A percentile compares a stretch with the other conserved stretches of the same genome.
phyloP scores from a whole-genome alignment of 164 flowering plant species.

The Magnolia sinica region DNA sequence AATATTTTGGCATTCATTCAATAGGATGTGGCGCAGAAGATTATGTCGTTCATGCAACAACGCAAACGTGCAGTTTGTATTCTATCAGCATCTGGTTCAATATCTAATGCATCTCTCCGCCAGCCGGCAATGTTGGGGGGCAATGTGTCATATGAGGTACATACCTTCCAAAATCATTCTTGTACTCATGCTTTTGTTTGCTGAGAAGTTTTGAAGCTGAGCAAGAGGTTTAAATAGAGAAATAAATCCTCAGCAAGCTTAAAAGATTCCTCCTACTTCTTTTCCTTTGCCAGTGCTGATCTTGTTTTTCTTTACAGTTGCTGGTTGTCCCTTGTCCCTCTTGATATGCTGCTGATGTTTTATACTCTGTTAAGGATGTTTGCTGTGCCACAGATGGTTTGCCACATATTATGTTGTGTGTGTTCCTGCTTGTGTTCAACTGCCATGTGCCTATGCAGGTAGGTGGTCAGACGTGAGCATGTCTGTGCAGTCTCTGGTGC shows the following conservation, averaged over 20 bases:
- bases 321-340: neutral
- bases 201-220: neutral
- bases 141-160: constrained; percentile 75
- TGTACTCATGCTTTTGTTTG: neutral
- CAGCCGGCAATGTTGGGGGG: constrained; percentile 84
- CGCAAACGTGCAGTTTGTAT: constrained; percentile 75
- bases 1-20: constrained; percentile 10
- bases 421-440: too few species aligned
- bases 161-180: neutral
- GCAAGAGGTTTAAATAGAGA: neutral
- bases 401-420: too few species aligned
- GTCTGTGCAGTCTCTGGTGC: neutral
- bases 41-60: constrained; percentile 75
- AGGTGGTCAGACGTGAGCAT: too few species aligned
- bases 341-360: neutral
- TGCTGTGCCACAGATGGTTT: neutral
- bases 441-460: too few species aligned
- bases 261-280: neutral
- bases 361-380: neutral
- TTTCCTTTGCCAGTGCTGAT: too few species aligned
- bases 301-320: neutral
- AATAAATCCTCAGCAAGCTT: neutral
- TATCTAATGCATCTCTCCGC: constrained; percentile 75
- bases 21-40: constrained; percentile 82
- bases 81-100: constrained; percentile 83